Evolutionary conservation across 106 monocot genomes (phyloP).

Genomic region (Platanthera guangdongensis): DNA sequence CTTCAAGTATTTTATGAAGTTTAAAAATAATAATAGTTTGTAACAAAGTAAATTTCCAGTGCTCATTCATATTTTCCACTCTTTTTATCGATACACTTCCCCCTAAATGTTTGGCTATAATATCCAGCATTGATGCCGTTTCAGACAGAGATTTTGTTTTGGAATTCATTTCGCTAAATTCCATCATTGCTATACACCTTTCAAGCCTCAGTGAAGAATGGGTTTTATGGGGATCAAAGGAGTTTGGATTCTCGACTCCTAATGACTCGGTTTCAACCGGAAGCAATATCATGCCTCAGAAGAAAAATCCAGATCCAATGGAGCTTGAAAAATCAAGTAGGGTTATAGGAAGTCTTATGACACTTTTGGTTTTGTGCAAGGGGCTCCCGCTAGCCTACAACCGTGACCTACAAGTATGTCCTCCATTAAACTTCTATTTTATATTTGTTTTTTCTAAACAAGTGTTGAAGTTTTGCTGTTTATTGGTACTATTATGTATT

Average conservation of each 20-base stretch:
- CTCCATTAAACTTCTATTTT: neutral
- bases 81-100: neutral
- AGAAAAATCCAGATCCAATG: slow-evolving; percentile 99
- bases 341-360: slow-evolving; percentile 66
- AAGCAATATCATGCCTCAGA: slow-evolving; percentile 94
- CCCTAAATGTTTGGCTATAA: slow-evolving; percentile 2
- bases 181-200: slow-evolving; percentile 79
- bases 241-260: slow-evolving; percentile 90
- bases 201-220: slow-evolving; percentile 97
- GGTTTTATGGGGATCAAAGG: slow-evolving; percentile 97
- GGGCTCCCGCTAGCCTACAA: slow-evolving; percentile 95
- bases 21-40: too few relatives aligned
- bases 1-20: too few relatives aligned
- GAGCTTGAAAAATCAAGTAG: slow-evolving; percentile 95
- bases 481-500: neutral
- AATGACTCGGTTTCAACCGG: slow-evolving; percentile 82
- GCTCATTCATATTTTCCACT: too few relatives aligned
- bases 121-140: slow-evolving; percentile 91
- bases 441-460: neutral
- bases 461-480: neutral
- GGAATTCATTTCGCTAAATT: slow-evolving; percentile 76
- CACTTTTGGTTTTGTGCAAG: slow-evolving; percentile 79
- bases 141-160: slow-evolving; percentile 95
- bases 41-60: too few relatives aligned
- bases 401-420: slow-evolving; percentile 78